Evolutionary conservation across 176 grass and related monocot species (phyloP), one percentile per base, ranked within the genome.

Genomic region (Paspalum vaginatum): DNA sequence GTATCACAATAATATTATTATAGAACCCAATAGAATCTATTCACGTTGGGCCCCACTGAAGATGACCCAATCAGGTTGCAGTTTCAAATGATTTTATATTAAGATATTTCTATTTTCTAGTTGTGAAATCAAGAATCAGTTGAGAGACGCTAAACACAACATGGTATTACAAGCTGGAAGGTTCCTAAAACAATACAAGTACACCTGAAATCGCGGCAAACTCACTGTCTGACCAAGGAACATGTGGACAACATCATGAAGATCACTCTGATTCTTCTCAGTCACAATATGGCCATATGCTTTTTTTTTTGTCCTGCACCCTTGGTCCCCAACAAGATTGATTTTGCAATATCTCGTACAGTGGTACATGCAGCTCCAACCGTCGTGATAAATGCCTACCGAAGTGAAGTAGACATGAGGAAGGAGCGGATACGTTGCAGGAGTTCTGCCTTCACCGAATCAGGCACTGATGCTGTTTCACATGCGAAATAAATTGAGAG

Each of bases 371-470:
- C 12, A 22, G 49, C 26, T 59, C 44, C 59, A 55, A 51, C 21
- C 49, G 47, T 63, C 17, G 9, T 1, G 27, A 24, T 4, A 65
- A 76, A 84, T 53, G 27, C 62, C 76, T 93, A 91, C 84, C 88
- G 78, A 78, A 99, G 75, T 38, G 96, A 78, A 51, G 88, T 75
- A 62, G 92, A 93, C 79, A 85, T 91, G 63, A 99, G 92, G 86
- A 99, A 99, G 48, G 88, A 86, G 41, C 79, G 81, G 66, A 99
- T 99, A 6, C 90, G 86, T 65, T 93, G 96, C 76, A 99, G 87
- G 17, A 99, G 86, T 69, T 99, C 96, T 65, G 96, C 96, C 82
- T 99, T 99, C 53, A 99, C 96, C 4, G 96, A 86, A 84, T 93
- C 90, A 58, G 96, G 96, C 61, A 99, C 96, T 44, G 92, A 88